phyloP scores from a whole-genome alignment of 139 green algal genomes.

The Asterochloris erici region DNA sequence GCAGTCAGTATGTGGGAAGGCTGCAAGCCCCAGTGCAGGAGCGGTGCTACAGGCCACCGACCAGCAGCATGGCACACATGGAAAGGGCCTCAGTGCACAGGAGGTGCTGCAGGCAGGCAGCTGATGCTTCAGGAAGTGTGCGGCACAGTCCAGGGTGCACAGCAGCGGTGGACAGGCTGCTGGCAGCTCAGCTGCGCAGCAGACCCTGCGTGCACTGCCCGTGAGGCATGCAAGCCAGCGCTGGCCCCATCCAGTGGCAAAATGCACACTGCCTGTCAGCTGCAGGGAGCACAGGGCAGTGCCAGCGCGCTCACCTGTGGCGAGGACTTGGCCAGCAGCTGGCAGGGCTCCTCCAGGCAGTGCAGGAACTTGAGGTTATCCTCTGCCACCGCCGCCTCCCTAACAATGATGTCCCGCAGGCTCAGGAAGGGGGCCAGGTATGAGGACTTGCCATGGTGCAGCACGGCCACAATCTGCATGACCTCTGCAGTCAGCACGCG shows the following conservation, averaged over 20 bases:
- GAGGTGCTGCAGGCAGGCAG: too few relatives aligned
- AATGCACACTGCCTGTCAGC: too few relatives aligned
- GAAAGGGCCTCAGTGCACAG: too few relatives aligned
- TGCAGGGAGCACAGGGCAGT: too few relatives aligned
- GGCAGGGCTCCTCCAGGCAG: conserved; percentile 72
- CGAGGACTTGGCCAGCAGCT: conserved; percentile 35
- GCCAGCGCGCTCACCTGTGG: conserved; percentile 15
- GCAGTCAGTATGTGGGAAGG: too few relatives aligned
- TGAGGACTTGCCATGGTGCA: conserved; percentile 64
- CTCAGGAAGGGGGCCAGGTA: conserved; percentile 77
- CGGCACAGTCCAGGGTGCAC: too few relatives aligned
- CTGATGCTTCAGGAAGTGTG: too few relatives aligned
- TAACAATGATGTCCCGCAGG: conserved; percentile 69
- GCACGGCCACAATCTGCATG: conserved; percentile 51
- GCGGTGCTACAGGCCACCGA: too few relatives aligned
- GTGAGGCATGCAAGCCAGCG: background rate
- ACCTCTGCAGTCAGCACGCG: conserved; percentile 24
- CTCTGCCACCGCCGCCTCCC: conserved; percentile 70
- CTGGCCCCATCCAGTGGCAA: too few relatives aligned
- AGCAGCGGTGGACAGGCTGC: too few relatives aligned
- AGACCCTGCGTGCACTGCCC: background rate
- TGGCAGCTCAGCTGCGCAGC: background rate
- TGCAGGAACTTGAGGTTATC: conserved; percentile 84
- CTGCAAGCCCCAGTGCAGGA: too few relatives aligned
- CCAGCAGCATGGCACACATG: too few relatives aligned